Conservation (phyloP, 768 basidiomycete species). For the Krasilnikovozyma curviuscula region DNA sequence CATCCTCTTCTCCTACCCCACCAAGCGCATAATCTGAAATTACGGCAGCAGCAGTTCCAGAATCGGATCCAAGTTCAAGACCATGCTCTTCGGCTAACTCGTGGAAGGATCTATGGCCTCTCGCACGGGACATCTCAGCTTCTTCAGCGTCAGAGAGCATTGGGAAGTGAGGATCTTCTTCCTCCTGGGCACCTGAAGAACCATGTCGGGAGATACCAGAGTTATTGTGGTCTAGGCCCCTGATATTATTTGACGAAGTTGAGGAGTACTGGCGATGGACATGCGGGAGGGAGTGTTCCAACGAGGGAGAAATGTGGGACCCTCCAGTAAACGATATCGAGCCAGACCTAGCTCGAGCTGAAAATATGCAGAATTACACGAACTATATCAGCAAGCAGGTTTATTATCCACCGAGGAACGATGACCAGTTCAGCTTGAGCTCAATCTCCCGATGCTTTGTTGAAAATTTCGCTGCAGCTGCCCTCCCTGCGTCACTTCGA, state of each 20-base stretch:
- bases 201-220: constrained; percentile 16
- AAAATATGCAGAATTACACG: constrained; percentile 29
- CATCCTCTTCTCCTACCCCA: neutral
- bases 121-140: constrained; percentile 19
- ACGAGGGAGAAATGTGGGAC: neutral
- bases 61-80: neutral
- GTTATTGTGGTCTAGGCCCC: neutral
- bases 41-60: neutral
- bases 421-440: neutral
- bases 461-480: neutral
- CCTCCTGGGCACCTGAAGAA: constrained; percentile 23
- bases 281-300: constrained; percentile 1
- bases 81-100: neutral
- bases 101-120: too few species aligned
- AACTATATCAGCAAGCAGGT: constrained; percentile 28
- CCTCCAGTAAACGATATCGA: constrained; percentile 1
- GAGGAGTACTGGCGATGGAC: neutral
- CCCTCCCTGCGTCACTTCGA: neutral
- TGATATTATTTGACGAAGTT: neutral
- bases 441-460: neutral
- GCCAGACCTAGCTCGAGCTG: constrained; percentile 20
- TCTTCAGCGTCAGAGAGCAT: constrained; percentile 36
- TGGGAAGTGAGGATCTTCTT: constrained; percentile 27
- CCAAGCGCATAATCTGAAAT: neutral
- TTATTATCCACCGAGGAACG: neutral